phyloP scores from a whole-genome alignment of 345 rosid species.

The Eucalyptus tenuipes region DNA sequence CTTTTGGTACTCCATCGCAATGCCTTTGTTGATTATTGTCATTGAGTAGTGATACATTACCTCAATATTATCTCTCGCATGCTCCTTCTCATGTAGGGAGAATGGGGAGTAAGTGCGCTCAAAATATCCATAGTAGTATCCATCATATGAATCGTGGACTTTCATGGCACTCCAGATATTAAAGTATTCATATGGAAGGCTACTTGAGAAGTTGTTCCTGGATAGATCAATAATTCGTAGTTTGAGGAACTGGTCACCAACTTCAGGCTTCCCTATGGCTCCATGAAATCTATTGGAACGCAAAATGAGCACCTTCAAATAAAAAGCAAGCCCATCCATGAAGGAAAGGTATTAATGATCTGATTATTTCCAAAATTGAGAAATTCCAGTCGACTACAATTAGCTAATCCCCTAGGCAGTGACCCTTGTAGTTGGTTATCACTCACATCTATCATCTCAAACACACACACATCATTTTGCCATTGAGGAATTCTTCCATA shows the following conservation, averaged over 20 bases:
- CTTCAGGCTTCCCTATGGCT: not conserved
- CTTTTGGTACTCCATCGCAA: not conserved
- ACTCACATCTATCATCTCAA: not conserved
- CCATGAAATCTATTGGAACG: not conserved
- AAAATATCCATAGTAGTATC: rapidly evolving
- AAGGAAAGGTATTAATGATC: not conserved
- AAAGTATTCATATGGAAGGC: not conserved
- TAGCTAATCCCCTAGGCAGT: not conserved
- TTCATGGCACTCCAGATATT: not conserved
- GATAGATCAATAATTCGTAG: not conserved
- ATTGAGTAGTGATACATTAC: not conserved
- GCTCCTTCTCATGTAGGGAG: rapidly evolving
- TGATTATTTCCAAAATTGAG: not conserved
- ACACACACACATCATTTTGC: rapidly evolving
- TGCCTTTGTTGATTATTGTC: not conserved
- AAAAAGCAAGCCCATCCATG: not conserved
- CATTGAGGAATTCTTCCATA: not conserved
- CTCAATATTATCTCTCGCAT: rapidly evolving
- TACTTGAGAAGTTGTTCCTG: not conserved
- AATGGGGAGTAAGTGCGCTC: rapidly evolving
- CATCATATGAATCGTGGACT: not conserved
- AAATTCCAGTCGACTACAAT: rapidly evolving
- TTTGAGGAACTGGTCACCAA: not conserved
- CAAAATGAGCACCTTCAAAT: not conserved
- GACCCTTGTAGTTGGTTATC: not conserved